These are phyloP conservation scores for Persicaria maculosa DNA, from an alignment of 148 eudicot genomes.

Conservation along the genomic window DNA sequence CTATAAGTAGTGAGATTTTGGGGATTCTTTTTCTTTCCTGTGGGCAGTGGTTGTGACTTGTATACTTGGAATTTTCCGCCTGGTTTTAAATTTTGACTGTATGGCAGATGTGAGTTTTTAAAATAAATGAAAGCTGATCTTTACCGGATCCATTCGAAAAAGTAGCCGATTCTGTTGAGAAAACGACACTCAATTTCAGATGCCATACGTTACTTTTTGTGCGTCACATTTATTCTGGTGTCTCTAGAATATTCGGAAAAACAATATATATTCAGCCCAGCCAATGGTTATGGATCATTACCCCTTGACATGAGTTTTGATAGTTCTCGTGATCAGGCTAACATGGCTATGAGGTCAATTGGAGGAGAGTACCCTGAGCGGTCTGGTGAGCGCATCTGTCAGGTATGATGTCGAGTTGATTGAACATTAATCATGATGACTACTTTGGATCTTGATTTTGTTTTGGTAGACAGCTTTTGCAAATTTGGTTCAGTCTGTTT, in stretches of 20 bases:
- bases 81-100: background rate
- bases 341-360: constrained; percentile 35
- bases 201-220: background rate
- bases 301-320: background rate
- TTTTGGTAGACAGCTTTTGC: background rate
- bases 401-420: constrained; percentile 31
- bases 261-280: background rate
- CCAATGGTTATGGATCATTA: background rate
- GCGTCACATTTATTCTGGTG: background rate
- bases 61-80: background rate
- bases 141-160: background rate
- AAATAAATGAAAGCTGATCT: background rate
- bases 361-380: constrained; percentile 70
- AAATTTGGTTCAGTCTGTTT: background rate
- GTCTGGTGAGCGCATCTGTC: constrained; percentile 66
- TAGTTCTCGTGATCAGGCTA: constrained; percentile 29
- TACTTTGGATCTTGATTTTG: background rate
- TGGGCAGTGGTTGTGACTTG: background rate
- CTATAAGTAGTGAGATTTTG: background rate
- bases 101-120: background rate
- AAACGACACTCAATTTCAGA: constrained; percentile 1
- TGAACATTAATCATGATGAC: background rate
- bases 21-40: background rate
- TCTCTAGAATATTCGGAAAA: constrained; percentile 5
- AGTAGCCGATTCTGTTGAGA: background rate